These are phyloP conservation scores for Grosmannia penicillata DNA, from an alignment of 2,329 filamentous ascomycete species.

Conservation along the genomic window DNA sequence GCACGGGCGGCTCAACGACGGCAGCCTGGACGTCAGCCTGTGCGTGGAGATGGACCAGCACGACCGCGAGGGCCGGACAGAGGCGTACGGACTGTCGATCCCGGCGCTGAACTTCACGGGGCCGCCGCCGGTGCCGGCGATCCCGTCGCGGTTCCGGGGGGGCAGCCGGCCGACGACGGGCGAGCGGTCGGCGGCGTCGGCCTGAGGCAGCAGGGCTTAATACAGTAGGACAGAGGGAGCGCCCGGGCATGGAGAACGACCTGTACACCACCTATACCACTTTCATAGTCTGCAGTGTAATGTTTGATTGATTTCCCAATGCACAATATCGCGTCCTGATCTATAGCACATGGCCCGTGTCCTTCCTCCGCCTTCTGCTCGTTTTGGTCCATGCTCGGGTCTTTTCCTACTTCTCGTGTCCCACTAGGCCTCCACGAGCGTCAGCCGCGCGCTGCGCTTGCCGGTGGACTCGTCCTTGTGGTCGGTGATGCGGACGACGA, in stretches of 20 bases:
- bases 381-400: background rate
- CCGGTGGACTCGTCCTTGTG: conserved; percentile 92
- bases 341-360: too few species aligned
- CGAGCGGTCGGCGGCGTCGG: background rate
- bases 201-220: background rate
- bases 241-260: too few species aligned
- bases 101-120: conserved; percentile 40
- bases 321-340: too few species aligned
- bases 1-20: conserved; percentile 40
- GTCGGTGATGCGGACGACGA: conserved; percentile 77
- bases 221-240: too few species aligned
- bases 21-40: conserved; percentile 65
- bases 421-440: conserved; percentile 28
- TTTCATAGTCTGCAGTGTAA: too few species aligned
- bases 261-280: too few species aligned
- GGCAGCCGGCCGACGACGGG: background rate
- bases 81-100: conserved; percentile 75
- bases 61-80: conserved; percentile 64
- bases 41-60: conserved; percentile 79
- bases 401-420: background rate
- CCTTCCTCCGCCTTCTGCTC: too few species aligned
- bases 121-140: conserved; percentile 8
- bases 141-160: conserved; percentile 6
- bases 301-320: too few species aligned
- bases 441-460: conserved; percentile 79